Evolutionary conservation across 768 basidiomycete genomes (phyloP).

Genomic region (Amanita pseudoporphyria): DNA sequence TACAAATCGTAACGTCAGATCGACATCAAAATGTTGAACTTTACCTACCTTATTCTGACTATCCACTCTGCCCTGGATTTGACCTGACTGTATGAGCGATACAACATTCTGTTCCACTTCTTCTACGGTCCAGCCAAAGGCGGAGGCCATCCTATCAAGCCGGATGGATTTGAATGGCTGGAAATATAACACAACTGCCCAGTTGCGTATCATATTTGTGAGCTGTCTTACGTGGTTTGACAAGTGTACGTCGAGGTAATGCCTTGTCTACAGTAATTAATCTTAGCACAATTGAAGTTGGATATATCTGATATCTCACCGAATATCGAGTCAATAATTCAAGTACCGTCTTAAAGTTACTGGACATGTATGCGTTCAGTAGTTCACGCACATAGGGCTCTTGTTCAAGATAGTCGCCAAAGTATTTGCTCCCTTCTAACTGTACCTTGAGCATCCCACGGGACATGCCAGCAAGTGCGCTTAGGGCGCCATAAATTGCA

Average conservation of each 20-base stretch:
- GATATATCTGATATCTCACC: conserved; percentile 27
- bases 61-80: conserved; percentile 79
- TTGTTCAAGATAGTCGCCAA: conserved; percentile 73
- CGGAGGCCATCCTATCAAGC: conserved; percentile 73
- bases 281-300: background rate
- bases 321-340: conserved; percentile 66
- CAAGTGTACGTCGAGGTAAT: conserved; percentile 73
- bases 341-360: conserved; percentile 77
- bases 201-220: conserved; percentile 60
- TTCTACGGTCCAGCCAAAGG: conserved; percentile 75
- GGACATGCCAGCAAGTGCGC: conserved; percentile 69
- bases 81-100: conserved; percentile 62
- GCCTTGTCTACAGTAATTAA: conserved; percentile 48
- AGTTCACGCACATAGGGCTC: conserved; percentile 84
- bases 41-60: conserved; percentile 72
- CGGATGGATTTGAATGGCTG: conserved; percentile 81
- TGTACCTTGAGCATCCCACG: conserved; percentile 61
- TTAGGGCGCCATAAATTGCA: conserved; percentile 78
- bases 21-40: background rate
- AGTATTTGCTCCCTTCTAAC: conserved; percentile 58
- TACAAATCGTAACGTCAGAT: conserved; percentile 4
- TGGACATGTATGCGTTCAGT: conserved; percentile 76
- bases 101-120: conserved; percentile 71
- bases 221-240: conserved; percentile 56
- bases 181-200: conserved; percentile 82